These are phyloP conservation scores for Marchantia polymorpha DNA, from an alignment of 225 moss, liverwort and hornwort genomes.

Conservation along the genomic window DNA sequence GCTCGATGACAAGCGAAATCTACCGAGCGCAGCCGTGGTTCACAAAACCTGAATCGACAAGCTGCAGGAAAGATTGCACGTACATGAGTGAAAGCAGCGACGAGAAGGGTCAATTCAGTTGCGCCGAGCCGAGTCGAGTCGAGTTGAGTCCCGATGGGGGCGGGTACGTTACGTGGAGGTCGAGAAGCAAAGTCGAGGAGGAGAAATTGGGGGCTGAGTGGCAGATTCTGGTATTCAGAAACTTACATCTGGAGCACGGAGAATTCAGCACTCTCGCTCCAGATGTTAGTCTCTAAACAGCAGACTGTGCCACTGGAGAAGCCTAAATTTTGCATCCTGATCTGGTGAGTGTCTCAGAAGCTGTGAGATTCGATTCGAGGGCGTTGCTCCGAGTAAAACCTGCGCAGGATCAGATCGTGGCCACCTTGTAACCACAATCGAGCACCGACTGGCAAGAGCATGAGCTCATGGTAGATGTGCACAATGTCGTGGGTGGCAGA, in stretches of 20 bases:
- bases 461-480: neutral
- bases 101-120: no score
- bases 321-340: neutral
- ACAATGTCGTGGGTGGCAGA: neutral
- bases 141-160: no score
- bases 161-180: no score
- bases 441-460: neutral
- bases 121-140: no score
- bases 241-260: conserved; percentile 1
- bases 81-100: no score
- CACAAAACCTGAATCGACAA: no score
- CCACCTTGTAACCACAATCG: neutral
- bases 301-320: neutral
- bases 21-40: no score
- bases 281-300: conserved; percentile 7
- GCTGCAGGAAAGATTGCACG: no score
- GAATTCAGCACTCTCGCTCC: neutral
- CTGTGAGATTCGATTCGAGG: conserved; percentile 2
- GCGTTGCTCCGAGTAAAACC: neutral
- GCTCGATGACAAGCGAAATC: no score
- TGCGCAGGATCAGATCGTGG: neutral
- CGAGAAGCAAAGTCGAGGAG: no score
- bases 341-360: neutral
- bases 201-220: neutral
- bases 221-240: neutral